Base-by-base conservation (phyloP, 768 basidiomycete genomes). In the Lactifluus echinatus region DNA sequence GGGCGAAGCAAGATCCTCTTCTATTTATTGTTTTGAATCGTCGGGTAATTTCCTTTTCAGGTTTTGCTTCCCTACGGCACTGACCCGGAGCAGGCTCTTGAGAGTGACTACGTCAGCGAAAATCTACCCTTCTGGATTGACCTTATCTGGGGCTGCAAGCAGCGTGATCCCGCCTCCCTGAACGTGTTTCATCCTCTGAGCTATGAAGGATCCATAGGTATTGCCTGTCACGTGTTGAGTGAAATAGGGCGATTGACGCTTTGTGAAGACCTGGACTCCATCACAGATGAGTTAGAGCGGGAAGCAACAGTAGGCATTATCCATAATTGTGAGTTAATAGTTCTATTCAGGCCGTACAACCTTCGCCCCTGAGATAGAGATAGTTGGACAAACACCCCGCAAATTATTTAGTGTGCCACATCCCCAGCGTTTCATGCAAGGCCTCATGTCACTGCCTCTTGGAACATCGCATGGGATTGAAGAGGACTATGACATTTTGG, bases 271-370 rank as follows among this genome's bases (percentile, higher is more conserved):
- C 72, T 97, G 23, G 94, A 96, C 67, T 70, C 79, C 3, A 95
- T 97, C 53, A 79, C 81, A 5, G 88, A 96, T 66, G 85, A 91
- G 45, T 74, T 91, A 8, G 90, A 97, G 71, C 80, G 88, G 34
- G 91, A 93, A 65, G 93, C 94, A 0, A 92, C 91, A 7, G 88
- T 94, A 19, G 93, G 93, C 2, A 95, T 94, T 55, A 94, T 96
- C 48, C 93, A 95, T 69, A 95, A 95, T 61, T 97, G 90, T 89
- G 63, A 37, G 79, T 66, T n/a, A 14, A 21, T 10, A 21, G n/a
- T n/a, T 10, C 10, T 10, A 28, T n/a, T 29, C n/a, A 29, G 44
- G 36, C 5, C 12, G 31, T 7, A 26, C 39, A 21, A 19, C 24
- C 24, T 24, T 44, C 21, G 31, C 19, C 19, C 19, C 48, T 56